Base-by-base conservation (phyloP, 2,329 filamentous ascomycete genomes). In the Aspergillus fructus region DNA sequence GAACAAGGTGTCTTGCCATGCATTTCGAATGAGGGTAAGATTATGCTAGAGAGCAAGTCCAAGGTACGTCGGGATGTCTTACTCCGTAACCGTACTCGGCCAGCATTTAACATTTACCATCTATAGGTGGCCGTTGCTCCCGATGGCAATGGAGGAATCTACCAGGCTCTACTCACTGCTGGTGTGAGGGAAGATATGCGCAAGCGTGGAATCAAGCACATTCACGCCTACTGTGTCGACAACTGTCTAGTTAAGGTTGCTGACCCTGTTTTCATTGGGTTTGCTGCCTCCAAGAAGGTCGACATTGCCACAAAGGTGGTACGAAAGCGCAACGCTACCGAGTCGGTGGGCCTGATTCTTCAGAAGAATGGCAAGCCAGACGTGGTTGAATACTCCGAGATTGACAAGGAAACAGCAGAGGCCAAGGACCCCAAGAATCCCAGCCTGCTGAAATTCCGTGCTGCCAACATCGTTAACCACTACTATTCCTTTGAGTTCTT, bases 211-310 rank as follows among this genome's bases (percentile, higher is more conserved):
- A 89, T 97, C 71, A 79, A 96, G 82, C 94, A 99, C 79, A 89
- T 99, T 61, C 93, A 99, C 77, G 89, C 93, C 48, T 97, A 97
- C 83, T 97, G 94, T 71, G 94, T 99, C 46, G 94, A 99, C 80
- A 99, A 99, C 82, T 97, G 93, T 79, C 85, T 99, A n/a, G 93
- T 96, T 74, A 93, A 91, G 79, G 93, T 99, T n/a, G 93, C 93
- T 27, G 94, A 99, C 71, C 94, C 94, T 13, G 85, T 91, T 66
- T 97, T 99, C 79, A 88, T 97, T 68, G 94, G 94, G 66, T 97
- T 97, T 78, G 85, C 92, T 4, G 92, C 93, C 42, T 85, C 88
- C 51, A 90, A 93, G 75, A 80, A 91, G 59, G 93, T 97, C 66
- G 92, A 96, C 78, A 96, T 99, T 69, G 93, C 93, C 33, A 99